Conservation (phyloP, 1,139 yeast species). For the Lodderomyces beijingensis region DNA sequence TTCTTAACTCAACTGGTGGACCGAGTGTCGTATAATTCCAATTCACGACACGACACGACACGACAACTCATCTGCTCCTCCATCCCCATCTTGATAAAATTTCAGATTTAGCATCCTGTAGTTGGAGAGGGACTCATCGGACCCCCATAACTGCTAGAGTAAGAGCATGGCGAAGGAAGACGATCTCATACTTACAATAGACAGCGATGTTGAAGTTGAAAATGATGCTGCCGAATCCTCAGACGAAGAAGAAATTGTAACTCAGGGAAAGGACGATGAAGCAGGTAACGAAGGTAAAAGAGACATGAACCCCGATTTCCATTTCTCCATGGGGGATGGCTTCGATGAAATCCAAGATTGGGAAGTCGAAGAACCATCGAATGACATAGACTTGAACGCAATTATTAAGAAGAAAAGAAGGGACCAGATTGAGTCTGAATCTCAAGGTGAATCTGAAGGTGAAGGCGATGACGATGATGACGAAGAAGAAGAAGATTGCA, state of each 20-base stretch:
- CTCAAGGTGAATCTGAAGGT: too few species aligned
- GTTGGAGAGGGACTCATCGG: too few species aligned
- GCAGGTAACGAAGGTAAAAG: slow-evolving; percentile 27
- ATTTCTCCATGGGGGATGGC: slow-evolving; percentile 54
- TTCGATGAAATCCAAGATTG: slow-evolving; percentile 64
- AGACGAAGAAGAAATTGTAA: slow-evolving; percentile 16
- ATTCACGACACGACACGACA: too few species aligned
- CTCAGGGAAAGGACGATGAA: slow-evolving; percentile 22
- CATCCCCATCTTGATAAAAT: too few species aligned
- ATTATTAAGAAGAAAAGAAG: slow-evolving; percentile 83
- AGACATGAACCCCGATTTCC: slow-evolving; percentile 72
- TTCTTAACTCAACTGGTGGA: too few species aligned
- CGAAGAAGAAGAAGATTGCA: slow-evolving; percentile 25
- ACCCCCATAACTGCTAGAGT: too few species aligned
- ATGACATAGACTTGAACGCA: slow-evolving; percentile 81
- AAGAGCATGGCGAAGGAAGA: slow-evolving; percentile 8
- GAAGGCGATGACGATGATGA: slow-evolving; percentile 37
- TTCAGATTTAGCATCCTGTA: too few species aligned
- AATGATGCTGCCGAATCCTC: slow-evolving; percentile 4
- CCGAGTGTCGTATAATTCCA: too few species aligned
- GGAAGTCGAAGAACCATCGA: slow-evolving; percentile 58
- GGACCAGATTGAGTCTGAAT: neutral
- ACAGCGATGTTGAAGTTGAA: slow-evolving; percentile 46
- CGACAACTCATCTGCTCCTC: too few species aligned
- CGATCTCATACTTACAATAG: slow-evolving; percentile 15